Evolutionary conservation across 805 yeast species (phyloP).

Genomic region (Wickerhamia fluorescens): DNA sequence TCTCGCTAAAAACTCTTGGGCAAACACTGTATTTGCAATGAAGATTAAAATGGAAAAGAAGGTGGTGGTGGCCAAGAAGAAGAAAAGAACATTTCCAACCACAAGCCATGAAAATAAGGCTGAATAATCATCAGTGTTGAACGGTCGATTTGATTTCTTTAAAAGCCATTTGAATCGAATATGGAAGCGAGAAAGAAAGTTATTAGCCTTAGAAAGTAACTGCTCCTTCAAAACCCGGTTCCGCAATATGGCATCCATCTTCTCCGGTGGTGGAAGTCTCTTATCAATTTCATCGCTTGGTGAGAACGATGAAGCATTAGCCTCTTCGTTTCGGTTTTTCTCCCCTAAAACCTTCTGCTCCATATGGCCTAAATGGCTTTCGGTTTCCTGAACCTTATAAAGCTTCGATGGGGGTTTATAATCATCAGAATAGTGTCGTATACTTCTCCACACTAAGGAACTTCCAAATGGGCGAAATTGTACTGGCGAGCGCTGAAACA

Average conservation of each 20-base stretch:
- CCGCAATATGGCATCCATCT: conserved; percentile 5
- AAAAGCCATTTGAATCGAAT: conserved; percentile 62
- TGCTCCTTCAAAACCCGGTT: conserved; percentile 15
- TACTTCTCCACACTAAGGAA: no score
- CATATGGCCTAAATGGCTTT: no score
- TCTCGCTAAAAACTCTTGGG: conserved; percentile 82
- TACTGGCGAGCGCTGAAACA: no score
- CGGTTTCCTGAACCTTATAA: no score
- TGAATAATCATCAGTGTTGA: conserved; percentile 84
- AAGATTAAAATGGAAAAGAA: conserved; percentile 75
- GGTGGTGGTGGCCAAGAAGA: conserved; percentile 86
- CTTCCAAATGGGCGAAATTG: no score
- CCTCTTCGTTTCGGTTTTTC: no score
- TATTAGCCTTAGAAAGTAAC: conserved; percentile 21
- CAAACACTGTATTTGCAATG: conserved; percentile 75
- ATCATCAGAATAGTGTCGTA: no score
- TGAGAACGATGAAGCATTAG: no score
- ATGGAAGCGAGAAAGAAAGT: conserved; percentile 20
- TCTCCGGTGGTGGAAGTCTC: conserved; percentile 1
- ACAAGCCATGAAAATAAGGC: conserved; percentile 91
- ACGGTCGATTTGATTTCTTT: conserved; percentile 71
- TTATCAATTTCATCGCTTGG: no score
- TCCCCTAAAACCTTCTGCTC: no score
- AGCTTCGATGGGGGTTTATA: no score
- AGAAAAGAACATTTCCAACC: conserved; percentile 75